Conservation (phyloP, 2,329 filamentous ascomycete genomes). For the Fusarium goolgardi region DNA sequence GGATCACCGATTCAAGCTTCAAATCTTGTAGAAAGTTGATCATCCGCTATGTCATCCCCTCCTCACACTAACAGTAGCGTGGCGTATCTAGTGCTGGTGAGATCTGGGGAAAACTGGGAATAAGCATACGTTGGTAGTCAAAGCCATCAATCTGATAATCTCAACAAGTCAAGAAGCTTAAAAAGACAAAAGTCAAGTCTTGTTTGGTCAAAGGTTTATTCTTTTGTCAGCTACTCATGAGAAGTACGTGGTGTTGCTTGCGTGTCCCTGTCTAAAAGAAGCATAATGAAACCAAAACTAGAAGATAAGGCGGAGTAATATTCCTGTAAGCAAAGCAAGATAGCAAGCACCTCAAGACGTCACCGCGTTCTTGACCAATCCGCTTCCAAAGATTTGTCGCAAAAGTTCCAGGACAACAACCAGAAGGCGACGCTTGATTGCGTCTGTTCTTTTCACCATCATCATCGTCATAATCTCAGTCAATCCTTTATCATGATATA, state of each 20-base stretch:
- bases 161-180: background rate
- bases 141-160: background rate
- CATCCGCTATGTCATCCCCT: background rate
- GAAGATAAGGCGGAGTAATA: constrained; percentile 25
- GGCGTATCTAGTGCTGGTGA: background rate
- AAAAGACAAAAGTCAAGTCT: background rate
- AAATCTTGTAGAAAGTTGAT: background rate
- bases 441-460: background rate
- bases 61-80: background rate
- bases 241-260: constrained; percentile 22
- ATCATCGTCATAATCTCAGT: background rate
- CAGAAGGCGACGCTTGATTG: constrained; percentile 17
- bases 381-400: constrained; percentile 1
- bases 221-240: constrained; percentile 19
- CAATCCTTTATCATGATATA: constrained; percentile 19
- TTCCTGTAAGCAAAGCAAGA: constrained; percentile 1
- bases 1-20: constrained; percentile 18
- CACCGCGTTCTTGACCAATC: constrained; percentile 23
- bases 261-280: constrained; percentile 16
- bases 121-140: constrained; percentile 1
- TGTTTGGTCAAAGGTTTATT: background rate
- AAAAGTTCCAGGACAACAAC: constrained; percentile 35
- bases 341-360: constrained; percentile 14
- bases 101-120: background rate
- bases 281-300: background rate